Evolutionary conservation across 2,329 filamentous ascomycete genomes (phyloP).

Genomic region (Plenodomus tracheiphilus): DNA sequence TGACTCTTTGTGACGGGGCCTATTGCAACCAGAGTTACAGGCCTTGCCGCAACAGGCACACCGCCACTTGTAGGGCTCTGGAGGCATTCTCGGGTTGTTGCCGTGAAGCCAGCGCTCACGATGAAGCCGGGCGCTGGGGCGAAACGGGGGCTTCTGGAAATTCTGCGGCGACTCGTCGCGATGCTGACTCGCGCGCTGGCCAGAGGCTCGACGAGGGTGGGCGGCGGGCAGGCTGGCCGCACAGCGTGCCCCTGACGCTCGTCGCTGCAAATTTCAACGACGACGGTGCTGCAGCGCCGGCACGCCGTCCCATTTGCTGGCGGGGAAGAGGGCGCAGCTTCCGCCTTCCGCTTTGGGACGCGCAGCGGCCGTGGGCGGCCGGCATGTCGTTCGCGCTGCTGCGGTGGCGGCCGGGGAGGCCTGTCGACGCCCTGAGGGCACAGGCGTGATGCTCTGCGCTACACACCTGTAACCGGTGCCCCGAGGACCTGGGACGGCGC

Average conservation of each 20-base stretch:
- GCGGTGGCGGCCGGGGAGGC: constrained; percentile 19
- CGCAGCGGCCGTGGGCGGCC: constrained; percentile 27
- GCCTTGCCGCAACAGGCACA: constrained; percentile 17
- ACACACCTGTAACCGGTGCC: constrained; percentile 16
- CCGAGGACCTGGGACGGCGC: constrained; percentile 32
- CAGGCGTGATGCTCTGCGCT: constrained; percentile 9
- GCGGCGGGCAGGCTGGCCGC: constrained; percentile 4
- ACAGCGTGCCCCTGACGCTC: too few species aligned
- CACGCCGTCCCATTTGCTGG: constrained; percentile 30
- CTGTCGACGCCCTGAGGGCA: constrained; percentile 4
- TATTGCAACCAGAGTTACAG: not conserved
- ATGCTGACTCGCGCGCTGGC: constrained; percentile 32
- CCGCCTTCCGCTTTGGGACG: constrained; percentile 31
- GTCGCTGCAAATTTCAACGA: constrained; percentile 4
- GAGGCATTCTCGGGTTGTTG: constrained; percentile 31
- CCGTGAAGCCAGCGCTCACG: constrained; percentile 24
- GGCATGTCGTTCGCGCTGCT: constrained; percentile 33
- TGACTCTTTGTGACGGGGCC: constrained; percentile 4
- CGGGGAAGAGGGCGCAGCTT: constrained; percentile 34
- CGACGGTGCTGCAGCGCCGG: constrained; percentile 6
- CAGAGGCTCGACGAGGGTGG: constrained; percentile 18
- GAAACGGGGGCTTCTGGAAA: constrained; percentile 27
- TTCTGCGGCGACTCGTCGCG: constrained; percentile 24
- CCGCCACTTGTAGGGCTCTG: constrained; percentile 36
- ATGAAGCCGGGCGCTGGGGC: constrained; percentile 17